Percentiles rank a stretch among this genome's conserved stretches.
Evolutionary conservation across 2,329 filamentous ascomycete species (phyloP).

Genomic region (Epichloe gansuensis): DNA sequence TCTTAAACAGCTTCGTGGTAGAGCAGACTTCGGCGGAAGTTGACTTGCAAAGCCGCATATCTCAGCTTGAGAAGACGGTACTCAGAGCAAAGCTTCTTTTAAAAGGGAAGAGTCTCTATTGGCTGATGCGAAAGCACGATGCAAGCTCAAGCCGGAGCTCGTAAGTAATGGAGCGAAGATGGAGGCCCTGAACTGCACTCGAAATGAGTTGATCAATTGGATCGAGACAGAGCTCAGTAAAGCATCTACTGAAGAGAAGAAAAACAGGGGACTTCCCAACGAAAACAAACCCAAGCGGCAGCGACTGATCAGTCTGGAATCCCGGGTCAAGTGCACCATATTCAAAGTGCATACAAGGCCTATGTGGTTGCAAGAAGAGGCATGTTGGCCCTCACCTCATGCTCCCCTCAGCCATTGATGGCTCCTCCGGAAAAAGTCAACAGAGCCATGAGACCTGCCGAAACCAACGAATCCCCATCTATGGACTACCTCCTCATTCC

Average conservation of each 20-base stretch:
- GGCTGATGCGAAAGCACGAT: constrained; percentile 30
- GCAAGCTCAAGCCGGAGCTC: constrained; percentile 23
- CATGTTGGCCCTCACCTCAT: constrained; percentile 30
- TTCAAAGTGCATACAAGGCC: constrained; percentile 40
- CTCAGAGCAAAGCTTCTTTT: constrained; percentile 45
- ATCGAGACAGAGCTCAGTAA: constrained; percentile 50
- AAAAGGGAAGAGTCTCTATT: constrained; percentile 43
- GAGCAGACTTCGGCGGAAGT: constrained; percentile 26
- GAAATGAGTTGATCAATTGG: constrained; percentile 51
- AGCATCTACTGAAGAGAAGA: constrained; percentile 28
- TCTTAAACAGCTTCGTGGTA: constrained; percentile 37
- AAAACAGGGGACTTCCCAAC: constrained; percentile 16
- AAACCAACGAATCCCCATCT: constrained; percentile 10
- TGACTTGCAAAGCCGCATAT: constrained; percentile 35
- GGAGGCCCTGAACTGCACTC: constrained; percentile 41
- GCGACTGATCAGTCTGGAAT: constrained; percentile 18
- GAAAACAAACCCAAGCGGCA: constrained; percentile 12
- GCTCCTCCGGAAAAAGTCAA: not conserved
- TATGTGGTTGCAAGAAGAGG: constrained; percentile 39
- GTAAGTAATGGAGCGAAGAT: constrained; percentile 31
- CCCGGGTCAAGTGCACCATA: constrained; percentile 29
- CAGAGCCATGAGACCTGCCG: constrained; percentile 5
- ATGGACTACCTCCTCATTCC: constrained; percentile 38
- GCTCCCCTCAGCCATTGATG: constrained; percentile 18
- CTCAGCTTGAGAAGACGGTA: constrained; percentile 44